These are phyloP conservation scores for Margaritispora aquatica DNA, from an alignment of 495 filamentous ascomycete genomes.

Conservation along the genomic window DNA sequence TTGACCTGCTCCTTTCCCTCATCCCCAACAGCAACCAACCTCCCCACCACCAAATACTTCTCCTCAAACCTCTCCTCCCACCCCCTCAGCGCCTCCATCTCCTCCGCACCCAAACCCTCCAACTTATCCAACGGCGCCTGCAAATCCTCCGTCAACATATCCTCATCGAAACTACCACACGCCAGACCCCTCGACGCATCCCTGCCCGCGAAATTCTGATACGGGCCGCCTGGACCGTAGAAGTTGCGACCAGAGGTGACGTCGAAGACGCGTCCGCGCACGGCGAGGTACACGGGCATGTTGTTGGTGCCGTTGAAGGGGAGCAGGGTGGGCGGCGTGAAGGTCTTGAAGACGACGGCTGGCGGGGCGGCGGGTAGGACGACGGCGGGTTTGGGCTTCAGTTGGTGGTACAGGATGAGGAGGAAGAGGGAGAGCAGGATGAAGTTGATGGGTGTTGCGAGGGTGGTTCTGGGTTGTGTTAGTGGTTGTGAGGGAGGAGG, in stretches of 20 bases:
- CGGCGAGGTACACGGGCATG: slow-evolving; percentile 76
- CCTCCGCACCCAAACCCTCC: slow-evolving; percentile 63
- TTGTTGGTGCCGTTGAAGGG: slow-evolving; percentile 79
- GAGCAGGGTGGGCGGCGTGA: slow-evolving; percentile 77
- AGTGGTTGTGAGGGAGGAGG: slow-evolving; percentile 13
- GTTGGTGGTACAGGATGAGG: slow-evolving; percentile 60
- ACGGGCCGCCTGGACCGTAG: slow-evolving; percentile 87
- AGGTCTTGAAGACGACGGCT: slow-evolving; percentile 80
- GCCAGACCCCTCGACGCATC: slow-evolving; percentile 91
- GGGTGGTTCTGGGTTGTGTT: slow-evolving; percentile 39
- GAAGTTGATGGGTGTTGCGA: slow-evolving; percentile 75
- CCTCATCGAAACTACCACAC: slow-evolving; percentile 88
- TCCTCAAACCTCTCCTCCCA: slow-evolving; percentile 92
- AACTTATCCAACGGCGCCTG: slow-evolving; percentile 81
- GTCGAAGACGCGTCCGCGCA: slow-evolving; percentile 93
- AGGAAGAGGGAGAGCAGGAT: slow-evolving; percentile 64
- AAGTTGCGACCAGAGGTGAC: slow-evolving; percentile 67
- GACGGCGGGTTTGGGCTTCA: slow-evolving; percentile 49
- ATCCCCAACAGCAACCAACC: slow-evolving; percentile 55
- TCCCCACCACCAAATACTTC: slow-evolving; percentile 95
- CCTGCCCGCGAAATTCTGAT: slow-evolving; percentile 78
- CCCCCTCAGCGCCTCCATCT: slow-evolving; percentile 74
- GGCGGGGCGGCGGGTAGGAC: slow-evolving; percentile 63
- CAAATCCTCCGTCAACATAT: slow-evolving; percentile 92
- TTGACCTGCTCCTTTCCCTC: slow-evolving; percentile 39